Evolutionary conservation across 805 yeast genomes (phyloP), one percentile per base, ranked within the genome.

Genomic region (Monosporozyma aerobia): DNA sequence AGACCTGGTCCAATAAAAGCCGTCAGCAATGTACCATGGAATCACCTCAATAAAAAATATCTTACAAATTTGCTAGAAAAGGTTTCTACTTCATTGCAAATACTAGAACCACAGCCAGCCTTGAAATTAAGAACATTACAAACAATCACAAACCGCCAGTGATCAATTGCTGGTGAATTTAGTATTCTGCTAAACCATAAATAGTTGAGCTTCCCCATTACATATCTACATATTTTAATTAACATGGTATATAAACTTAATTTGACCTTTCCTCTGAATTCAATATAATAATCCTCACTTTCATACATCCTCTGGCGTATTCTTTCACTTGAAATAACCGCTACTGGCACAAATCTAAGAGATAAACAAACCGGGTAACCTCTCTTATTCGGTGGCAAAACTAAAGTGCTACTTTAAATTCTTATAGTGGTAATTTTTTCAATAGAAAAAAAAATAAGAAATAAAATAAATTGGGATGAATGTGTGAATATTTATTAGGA

Each of bases 1-100:
- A 97, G 94, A 63, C 99, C 99, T 32, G 99, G 99, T 81, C 99
- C 94, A 53, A 79, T 94, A 80, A 87, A 89, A 71, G 88, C 96
- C 43, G 98, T 94, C 65, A 94, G 94, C 78, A 92, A 92, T 76
- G 87, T 94, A 62, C 81, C 94, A 72, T 86, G 95, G 54, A 83
- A 83, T 69, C 90, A 94, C 78, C 94, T 94, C 74, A 94, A 94
- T 72, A 97, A 90, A 74, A 92, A 94, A 74, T 94, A 83, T 74
- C 29, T 27, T 85, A 97, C n/a, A 98, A 94, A 70, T 90, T 97
- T 27, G 82, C 87, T 67, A 96, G 96, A 58, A 95, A 88, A 55
- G 84, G 94, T 65, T 99, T 99, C 53, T 94, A 94, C 74, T 79
- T 94, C 71, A 90, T 94, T 95, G 97, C 98, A 43, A 99, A 94